Base-by-base conservation (phyloP, 2,329 filamentous ascomycete genomes). In the Colletotrichum abscissum region DNA sequence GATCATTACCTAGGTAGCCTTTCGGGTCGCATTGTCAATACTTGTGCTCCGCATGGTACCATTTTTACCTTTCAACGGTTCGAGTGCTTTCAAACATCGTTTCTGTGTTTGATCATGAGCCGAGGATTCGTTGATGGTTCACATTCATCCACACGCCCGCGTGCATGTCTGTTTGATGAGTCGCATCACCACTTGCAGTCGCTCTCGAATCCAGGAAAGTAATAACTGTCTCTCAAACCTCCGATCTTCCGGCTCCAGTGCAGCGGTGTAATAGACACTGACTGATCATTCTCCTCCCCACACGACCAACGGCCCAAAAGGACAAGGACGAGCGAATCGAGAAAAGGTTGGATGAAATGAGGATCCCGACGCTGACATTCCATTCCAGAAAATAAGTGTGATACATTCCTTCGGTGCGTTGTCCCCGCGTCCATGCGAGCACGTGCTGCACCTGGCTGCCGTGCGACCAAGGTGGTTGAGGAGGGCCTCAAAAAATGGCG, bases 401-500 rank as follows among this genome's bases (percentile, higher is more conserved):
- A 65, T 22, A 24, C 55, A 28, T 65, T 56, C 54, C 46, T 70
- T 49, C 14, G 30, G 28, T 70, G 55, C 46, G 56, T 42, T 65
- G 60, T 65, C 42, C 60, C 70, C 60, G 56, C 70, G 56, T 65
- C 55, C 54, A 35, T 14, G 22, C 22, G 26, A 69, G 19, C 67
- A 70, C 60, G 46, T 73, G 67, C 70, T 62, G 46, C 42, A 46
- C 38, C 46, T 73, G 60, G 67, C 55, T 73, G 67, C 35, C 30
- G 67, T 62, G 60, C 70, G n/a, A 70, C 67, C 33, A 35, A 35
- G 38, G 14, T 42, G n/a, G 35, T 62, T 38, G 70, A 70, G 28
- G 67, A 70, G 22, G 70, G 70, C 70, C 70, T 73, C 67, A 62
- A 62, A 62, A 65, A 69, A 46, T 22, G 60, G 19, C 22, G 22